Evolutionary conservation across 2,329 filamentous ascomycete species (phyloP).

Genomic region (Hymenoscyphus occultus): DNA sequence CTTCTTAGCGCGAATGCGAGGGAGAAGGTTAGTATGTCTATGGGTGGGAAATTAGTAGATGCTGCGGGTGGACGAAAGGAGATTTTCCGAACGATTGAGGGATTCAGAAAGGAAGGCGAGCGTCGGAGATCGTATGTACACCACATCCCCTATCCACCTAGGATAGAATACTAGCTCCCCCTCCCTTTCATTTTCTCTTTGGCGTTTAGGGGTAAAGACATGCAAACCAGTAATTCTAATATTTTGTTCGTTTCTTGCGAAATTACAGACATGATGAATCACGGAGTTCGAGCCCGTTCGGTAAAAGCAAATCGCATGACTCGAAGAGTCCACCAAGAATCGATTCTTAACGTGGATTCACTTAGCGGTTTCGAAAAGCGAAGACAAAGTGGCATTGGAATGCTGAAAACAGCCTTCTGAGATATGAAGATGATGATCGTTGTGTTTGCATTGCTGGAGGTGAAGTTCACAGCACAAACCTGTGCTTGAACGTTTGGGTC

Average conservation of each 20-base stretch:
- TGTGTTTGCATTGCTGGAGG: too few relatives aligned
- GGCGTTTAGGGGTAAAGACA: background rate
- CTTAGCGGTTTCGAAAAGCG: too few relatives aligned
- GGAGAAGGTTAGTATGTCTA: slow-evolving; percentile 92
- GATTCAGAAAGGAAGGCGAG: slow-evolving; percentile 81
- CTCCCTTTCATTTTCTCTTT: background rate
- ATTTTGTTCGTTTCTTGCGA: background rate
- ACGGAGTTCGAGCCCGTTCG: slow-evolving; percentile 24
- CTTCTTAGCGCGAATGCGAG: slow-evolving; percentile 74
- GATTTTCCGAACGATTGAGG: slow-evolving; percentile 87
- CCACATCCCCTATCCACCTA: background rate
- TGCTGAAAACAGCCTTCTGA: too few relatives aligned
- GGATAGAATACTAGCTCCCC: background rate
- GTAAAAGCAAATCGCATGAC: slow-evolving; percentile 21
- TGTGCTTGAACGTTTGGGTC: too few relatives aligned
- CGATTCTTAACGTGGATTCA: slow-evolving; percentile 19
- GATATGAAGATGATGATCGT: too few relatives aligned
- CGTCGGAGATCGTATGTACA: slow-evolving; percentile 71
- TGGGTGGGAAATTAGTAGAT: slow-evolving; percentile 81
- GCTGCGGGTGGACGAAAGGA: slow-evolving; percentile 78
- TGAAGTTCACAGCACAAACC: too few relatives aligned
- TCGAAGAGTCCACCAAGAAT: slow-evolving; percentile 29
- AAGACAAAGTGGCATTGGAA: too few relatives aligned
- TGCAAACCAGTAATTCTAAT: background rate
- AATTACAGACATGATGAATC: slow-evolving; percentile 25